Evolutionary conservation across 2,329 filamentous ascomycete species (phyloP).

Genomic region (Alternaria sp.): DNA sequence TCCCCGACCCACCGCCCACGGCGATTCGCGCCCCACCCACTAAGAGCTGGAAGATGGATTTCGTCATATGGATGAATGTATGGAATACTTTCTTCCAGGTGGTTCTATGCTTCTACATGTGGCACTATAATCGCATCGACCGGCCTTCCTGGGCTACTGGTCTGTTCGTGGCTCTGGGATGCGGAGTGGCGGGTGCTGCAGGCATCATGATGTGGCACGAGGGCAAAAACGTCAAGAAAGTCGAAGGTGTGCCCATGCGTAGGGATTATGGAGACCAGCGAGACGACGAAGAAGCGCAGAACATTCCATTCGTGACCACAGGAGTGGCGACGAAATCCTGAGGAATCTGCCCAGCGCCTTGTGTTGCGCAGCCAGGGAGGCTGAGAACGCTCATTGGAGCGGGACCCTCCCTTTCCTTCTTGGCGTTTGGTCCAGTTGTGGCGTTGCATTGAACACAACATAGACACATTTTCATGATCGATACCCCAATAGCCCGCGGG

Average conservation of each 20-base stretch:
- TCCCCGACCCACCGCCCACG: conserved; percentile 72
- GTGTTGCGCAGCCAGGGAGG: neutral
- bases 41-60: conserved; percentile 75
- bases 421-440: conserved; percentile 10
- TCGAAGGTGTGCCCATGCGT: conserved; percentile 45
- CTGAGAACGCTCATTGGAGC: neutral
- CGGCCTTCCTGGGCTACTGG: conserved; percentile 83
- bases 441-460: neutral
- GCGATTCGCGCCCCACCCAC: conserved; percentile 73
- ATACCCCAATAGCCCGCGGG: neutral
- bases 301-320: conserved; percentile 26
- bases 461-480: neutral
- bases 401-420: conserved; percentile 8
- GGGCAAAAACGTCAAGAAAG: conserved; percentile 58
- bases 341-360: conserved; percentile 25
- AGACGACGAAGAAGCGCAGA: conserved; percentile 31
- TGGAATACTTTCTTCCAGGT: conserved; percentile 80
- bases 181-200: conserved; percentile 69
- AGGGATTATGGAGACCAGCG: conserved; percentile 27
- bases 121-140: conserved; percentile 74
- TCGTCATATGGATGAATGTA: conserved; percentile 79
- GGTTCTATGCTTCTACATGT: conserved; percentile 80
- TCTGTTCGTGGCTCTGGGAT: conserved; percentile 77
- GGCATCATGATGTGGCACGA: conserved; percentile 75
- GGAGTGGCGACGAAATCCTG: conserved; percentile 29